Base-by-base conservation (phyloP, 2,329 filamentous ascomycete genomes). In the Xylariales sp. region DNA sequence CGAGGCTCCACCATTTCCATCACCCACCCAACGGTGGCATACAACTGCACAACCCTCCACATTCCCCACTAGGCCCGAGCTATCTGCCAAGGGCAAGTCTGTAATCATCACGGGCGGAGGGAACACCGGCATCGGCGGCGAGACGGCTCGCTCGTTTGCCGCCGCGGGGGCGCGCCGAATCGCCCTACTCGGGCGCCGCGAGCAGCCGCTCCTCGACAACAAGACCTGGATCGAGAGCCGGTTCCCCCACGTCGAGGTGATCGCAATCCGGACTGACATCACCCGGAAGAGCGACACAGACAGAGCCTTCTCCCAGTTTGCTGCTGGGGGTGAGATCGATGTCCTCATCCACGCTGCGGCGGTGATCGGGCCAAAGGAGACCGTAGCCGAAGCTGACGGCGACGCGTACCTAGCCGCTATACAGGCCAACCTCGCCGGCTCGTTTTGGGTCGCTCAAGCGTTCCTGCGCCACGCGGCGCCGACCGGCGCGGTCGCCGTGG, bases 91-190 rank as follows among this genome's bases (percentile, higher is more conserved):
- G 34, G 59, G 57, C 35, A 69, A 66, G 42, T 60, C 50, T 6
- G 46, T 70, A 10, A 5, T 69, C 5, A 45, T 69, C 12, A 73
- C 69, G 4, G 69, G 67, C 15, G 67, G 63, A 0, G 66, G 67
- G 4, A n/a, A n/a, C n/a, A 46, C 47, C 10, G 69, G 68, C 6
- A 72, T 74, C 25, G 68, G 69, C 23, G 56, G 55, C 29, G 63
- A 57, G 33, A 70, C 61, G 5, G 65, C 66, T 5, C 51, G 36
- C 17, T 52, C 48, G 43, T 74, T 72, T 37, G 68, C 68, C 10
- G 31, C 52, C 44, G 66, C 70, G 39, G 66, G 67, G 6, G 67
- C 67, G 1, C 51, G 59, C 29, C 53, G 54, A 1, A 66, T 75
- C 33, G 60, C 57, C 7, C 55, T 75, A 6, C 47, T 72, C 1